These are phyloP conservation scores for Angomonas deanei DNA, from an alignment of 208 protist species.

Conservation along the genomic window DNA sequence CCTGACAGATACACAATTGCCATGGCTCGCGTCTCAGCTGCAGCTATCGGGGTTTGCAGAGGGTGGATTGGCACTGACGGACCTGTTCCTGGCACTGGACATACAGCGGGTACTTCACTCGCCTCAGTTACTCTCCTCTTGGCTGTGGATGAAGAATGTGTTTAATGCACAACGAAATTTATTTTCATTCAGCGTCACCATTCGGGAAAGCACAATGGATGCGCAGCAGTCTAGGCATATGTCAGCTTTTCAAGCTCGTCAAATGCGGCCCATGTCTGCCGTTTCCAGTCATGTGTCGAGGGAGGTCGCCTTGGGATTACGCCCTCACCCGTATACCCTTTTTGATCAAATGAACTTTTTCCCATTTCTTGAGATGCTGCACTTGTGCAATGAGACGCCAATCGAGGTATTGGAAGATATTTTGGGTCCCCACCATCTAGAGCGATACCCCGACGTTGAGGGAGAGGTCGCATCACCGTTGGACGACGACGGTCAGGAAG, in stretches of 20 bases:
- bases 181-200: conserved; percentile 19
- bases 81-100: conserved; percentile 31
- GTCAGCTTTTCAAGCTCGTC: too few species aligned
- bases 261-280: too few species aligned
- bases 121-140: conserved; percentile 17
- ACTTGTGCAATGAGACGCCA: neutral
- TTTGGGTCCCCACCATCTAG: neutral
- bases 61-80: conserved; percentile 25
- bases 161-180: conserved; percentile 20
- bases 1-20: conserved; percentile 46
- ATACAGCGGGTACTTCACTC: conserved; percentile 16
- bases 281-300: too few species aligned
- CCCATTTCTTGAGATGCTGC: conserved; percentile 14
- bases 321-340: too few species aligned
- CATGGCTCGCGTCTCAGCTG: conserved; percentile 40
- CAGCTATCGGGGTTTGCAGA: conserved; percentile 18
- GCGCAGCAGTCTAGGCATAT: neutral
- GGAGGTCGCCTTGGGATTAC: too few species aligned
- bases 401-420: neutral
- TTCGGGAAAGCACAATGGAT: neutral
- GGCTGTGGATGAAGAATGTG: conserved; percentile 35
- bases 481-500: neutral
- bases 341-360: neutral
- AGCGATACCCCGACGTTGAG: neutral
- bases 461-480: neutral